Base-by-base conservation (phyloP, 106 monocot species). In the Acorus calamus region DNA sequence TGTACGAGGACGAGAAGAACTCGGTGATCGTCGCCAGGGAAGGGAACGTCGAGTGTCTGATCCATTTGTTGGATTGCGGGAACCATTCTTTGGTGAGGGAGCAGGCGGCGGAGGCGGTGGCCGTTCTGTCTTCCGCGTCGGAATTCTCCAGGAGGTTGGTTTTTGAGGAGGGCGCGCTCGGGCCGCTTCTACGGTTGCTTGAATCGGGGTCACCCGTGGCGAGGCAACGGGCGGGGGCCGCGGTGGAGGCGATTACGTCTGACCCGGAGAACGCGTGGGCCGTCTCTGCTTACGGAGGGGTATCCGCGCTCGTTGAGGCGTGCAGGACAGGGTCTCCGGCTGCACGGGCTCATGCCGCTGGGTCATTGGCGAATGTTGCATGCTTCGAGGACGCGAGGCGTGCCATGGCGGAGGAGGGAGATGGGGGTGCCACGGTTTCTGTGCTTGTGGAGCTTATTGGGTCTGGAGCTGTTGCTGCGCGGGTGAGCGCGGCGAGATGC, bases 101-200 rank as follows among this genome's bases (percentile, higher is more conserved):
- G 46, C 78, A 71, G 11, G 88, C 89, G 3, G 69, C 69, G 11
- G 60, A 71, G 0, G 72, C 72, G 0, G 73, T 86, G 7, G 77
- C 89, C 52, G 52, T 71, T 14, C 74, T 93, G 48, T 49, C 73
- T 61, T 64, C 83, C 43, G 80, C 82, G 42, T 89, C 86, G 5
- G 88, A 77, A 4, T 42, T 64, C 13, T 85, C 88, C 14, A 60
- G 89, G 14, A 67, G 65, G 28, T 76, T 71, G 3, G 56, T 93
- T 49, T 93, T 93, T 69, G 85, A 89, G 53, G 86, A 93, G 47
- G 93, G 93, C 5, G 93, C 50, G 5, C 76, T 93, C 47, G 93
- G 93, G 5, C 85, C 88, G 0, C 78, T 93, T 46, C 85, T 93
- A 28, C 85, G 89, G 59, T 71, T 93, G 41, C 58, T 93, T 41